These are phyloP conservation scores for Carex scoparia DNA, from an alignment of 176 grass and related monocot species.

Conservation along the genomic window DNA sequence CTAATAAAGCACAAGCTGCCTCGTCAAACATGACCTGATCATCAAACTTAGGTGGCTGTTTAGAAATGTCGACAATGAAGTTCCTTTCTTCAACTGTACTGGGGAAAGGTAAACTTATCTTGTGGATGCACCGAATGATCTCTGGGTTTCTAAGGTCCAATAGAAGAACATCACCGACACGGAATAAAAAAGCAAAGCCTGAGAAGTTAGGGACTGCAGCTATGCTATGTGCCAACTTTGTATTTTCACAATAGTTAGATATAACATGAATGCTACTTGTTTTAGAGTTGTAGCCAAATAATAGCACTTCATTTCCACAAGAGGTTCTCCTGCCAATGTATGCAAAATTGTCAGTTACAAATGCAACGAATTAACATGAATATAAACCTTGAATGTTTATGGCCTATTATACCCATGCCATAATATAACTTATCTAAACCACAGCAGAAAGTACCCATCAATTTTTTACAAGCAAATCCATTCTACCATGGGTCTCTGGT, in stretches of 20 bases:
- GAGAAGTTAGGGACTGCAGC: constrained; percentile 67
- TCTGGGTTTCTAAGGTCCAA: constrained; percentile 82
- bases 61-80: constrained; percentile 63
- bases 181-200: constrained; percentile 92
- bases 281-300: constrained; percentile 58
- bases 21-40: constrained; percentile 59
- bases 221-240: constrained; percentile 70
- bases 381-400: neutral
- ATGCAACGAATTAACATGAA: neutral
- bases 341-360: neutral
- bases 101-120: constrained; percentile 44
- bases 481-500: neutral
- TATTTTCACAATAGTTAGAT: constrained; percentile 61
- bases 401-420: neutral
- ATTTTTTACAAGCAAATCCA: neutral
- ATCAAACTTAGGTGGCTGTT: constrained; percentile 59
- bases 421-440: neutral
- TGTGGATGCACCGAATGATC: constrained; percentile 57
- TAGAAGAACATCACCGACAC: constrained; percentile 73
- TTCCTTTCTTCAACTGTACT: constrained; percentile 54
- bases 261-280: constrained; percentile 43
- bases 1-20: constrained; percentile 91
- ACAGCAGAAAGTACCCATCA: neutral
- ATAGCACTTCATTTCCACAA: constrained; percentile 61
- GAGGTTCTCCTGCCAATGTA: constrained; percentile 53